Evolutionary conservation across 805 yeast genomes (phyloP), one percentile per base, ranked within the genome.

Genomic region (Ogataea corticis): DNA sequence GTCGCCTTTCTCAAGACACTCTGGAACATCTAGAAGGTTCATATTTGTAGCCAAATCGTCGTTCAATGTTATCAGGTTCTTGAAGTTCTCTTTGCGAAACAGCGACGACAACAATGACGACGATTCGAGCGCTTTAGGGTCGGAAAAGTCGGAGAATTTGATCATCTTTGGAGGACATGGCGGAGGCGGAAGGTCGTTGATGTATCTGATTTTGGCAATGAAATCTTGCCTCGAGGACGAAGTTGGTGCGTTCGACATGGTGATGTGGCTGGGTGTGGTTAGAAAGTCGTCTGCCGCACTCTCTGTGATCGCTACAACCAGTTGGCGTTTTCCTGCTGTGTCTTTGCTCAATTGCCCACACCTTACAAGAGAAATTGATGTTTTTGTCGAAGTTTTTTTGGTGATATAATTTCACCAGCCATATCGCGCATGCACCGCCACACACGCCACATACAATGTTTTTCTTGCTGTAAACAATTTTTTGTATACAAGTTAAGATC

Each of bases 151-250:
- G 10, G 61, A 50, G 53, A 82, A 78, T 40, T 82, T 77, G 42
- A 94, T 66, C 45, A 91, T 75, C 63, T 86, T 88, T 25, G 99
- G 97, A 37, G 96, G 89, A 50, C 94, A 75, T 18, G 92, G 85
- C 9, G 98, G 98, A 2, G 97, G 91, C 5, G 99, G 99, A 18
- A 94, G 73, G 58, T 81, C 86, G 63, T 94, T 94, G 48, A 80
- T 80, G 65, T 90, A 92, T 59, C 96, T 78, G 43, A 86, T 79
- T 55, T 85, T 84, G 37, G 96, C 95, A 45, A 86, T 81, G 59
- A 83, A 86, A 45, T 85, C 91, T 61, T 85, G 91, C 62, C 82
- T 79, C 51, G 63, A 48, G 6, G 54, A 41, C 12, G 45, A 13
- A n/a, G 41, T n/a, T 4, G 41, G 37, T 15, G 48, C 38, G 27